Evolutionary conservation across 2,329 filamentous ascomycete genomes (phyloP).

Genomic region (Fusarium annulatum): DNA sequence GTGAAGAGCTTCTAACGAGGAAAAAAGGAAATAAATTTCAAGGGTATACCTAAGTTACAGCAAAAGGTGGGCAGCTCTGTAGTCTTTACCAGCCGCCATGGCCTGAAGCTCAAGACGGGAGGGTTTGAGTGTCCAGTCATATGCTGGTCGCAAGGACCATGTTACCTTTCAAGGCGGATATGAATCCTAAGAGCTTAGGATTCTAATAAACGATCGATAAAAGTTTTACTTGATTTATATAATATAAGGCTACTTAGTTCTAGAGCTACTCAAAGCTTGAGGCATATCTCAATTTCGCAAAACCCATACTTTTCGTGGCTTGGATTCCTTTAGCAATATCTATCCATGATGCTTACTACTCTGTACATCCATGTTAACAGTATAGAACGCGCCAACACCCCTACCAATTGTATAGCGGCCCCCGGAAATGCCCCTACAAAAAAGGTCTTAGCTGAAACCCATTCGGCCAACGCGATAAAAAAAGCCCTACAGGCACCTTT

Average conservation of each 20-base stretch:
- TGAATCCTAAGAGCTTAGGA: too few relatives aligned
- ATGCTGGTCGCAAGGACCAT: background rate
- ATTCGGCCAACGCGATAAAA: constrained; percentile 5
- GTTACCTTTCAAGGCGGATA: background rate
- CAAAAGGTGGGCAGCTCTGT: background rate
- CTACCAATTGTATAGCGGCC: background rate
- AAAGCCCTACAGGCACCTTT: constrained; percentile 12
- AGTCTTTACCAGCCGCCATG: background rate
- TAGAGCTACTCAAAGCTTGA: background rate
- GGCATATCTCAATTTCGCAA: background rate
- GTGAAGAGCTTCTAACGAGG: background rate
- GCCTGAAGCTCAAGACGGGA: background rate
- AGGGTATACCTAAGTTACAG: background rate
- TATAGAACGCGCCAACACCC: background rate
- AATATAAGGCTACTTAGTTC: background rate
- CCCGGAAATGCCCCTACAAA: background rate
- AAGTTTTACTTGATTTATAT: background rate
- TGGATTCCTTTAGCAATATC: background rate
- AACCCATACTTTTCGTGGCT: background rate
- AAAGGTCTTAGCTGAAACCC: background rate
- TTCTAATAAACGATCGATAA: background rate
- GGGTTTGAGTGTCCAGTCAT: background rate
- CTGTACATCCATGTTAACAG: background rate
- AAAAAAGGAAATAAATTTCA: background rate
- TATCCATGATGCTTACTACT: background rate